Evolutionary conservation across 192 early-diverging fungal genomes (phyloP).

Genomic region (Gryganskiella cystojenkinii): DNA sequence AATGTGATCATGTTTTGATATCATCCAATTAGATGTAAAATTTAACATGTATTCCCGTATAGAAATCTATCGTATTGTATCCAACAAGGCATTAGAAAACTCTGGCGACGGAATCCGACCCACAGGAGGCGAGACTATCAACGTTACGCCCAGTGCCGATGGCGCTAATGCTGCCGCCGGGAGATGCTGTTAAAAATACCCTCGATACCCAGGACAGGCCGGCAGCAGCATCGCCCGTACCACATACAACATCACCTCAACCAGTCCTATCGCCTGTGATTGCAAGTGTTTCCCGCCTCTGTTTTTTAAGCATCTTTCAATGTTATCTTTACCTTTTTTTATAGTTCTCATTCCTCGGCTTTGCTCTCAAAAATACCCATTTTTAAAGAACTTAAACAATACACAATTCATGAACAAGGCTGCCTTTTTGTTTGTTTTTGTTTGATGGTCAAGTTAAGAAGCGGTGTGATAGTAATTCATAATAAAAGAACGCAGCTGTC

Average conservation of each 20-base stretch:
- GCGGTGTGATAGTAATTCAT: constrained; percentile 22
- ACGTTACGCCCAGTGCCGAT: constrained; percentile 67
- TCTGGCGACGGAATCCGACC: constrained; percentile 75
- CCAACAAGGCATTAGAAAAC: constrained; percentile 94
- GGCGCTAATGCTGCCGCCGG: constrained; percentile 67
- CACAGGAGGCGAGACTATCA: constrained; percentile 76
- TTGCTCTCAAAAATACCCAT: neutral
- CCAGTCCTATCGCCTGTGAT: too few relatives aligned
- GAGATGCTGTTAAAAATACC: constrained; percentile 71
- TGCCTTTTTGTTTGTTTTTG: neutral
- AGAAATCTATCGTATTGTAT: constrained; percentile 97
- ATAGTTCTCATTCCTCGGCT: neutral
- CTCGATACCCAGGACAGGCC: neutral
- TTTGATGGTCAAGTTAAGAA: constrained; percentile 2
- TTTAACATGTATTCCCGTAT: neutral
- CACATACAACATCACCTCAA: too few relatives aligned
- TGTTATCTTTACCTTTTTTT: neutral
- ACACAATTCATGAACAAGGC: neutral
- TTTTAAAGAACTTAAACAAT: neutral
- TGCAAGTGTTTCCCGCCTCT: neutral
- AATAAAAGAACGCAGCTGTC: too few relatives aligned
- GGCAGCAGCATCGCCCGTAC: neutral
- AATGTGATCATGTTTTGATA: constrained; percentile 1
- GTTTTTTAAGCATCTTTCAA: neutral
- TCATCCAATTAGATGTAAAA: neutral